phyloP scores from a whole-genome alignment of 192 early-diverging fungal species.

The Podila minutissima region DNA sequence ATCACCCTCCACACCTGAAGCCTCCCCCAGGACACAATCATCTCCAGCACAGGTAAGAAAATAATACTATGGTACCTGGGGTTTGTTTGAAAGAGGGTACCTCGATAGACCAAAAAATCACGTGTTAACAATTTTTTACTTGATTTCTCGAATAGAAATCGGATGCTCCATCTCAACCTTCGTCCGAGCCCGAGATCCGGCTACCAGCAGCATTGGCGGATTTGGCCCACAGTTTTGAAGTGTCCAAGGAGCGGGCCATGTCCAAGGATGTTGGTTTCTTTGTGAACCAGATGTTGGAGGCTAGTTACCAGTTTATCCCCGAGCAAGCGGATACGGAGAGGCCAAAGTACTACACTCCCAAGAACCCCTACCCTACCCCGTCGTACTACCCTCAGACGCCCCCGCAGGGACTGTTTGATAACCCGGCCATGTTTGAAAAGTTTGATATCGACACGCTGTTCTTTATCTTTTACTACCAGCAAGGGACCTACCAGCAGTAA shows the following conservation, averaged over 20 bases:
- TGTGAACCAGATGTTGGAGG: constrained; percentile 81
- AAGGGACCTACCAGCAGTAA: constrained; percentile 96
- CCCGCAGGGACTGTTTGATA: constrained; percentile 81
- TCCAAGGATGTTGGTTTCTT: constrained; percentile 60
- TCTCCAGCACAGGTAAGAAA: too few species aligned
- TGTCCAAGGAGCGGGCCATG: constrained; percentile 55
- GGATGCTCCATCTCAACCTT: constrained; percentile 1
- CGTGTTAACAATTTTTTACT: not conserved
- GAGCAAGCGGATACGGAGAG: constrained; percentile 85
- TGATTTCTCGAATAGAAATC: too few species aligned
- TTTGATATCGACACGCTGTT: constrained; percentile 96
- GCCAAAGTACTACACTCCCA: constrained; percentile 79
- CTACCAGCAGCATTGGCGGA: constrained; percentile 63
- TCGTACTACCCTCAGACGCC: constrained; percentile 91
- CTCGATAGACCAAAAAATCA: not conserved
- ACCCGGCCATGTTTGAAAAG: constrained; percentile 86
- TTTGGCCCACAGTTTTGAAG: constrained; percentile 65
- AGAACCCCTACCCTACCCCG: constrained; percentile 84
- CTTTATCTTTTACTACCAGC: constrained; percentile 98
- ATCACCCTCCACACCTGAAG: too few species aligned
- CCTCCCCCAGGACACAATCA: too few species aligned
- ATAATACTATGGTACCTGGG: too few species aligned
- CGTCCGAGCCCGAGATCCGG: constrained; percentile 50
- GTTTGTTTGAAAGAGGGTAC: not conserved
- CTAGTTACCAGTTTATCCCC: constrained; percentile 84